Base-by-base conservation (phyloP, 148 eudicot genomes). In the Tetragonia tetragonoides region DNA sequence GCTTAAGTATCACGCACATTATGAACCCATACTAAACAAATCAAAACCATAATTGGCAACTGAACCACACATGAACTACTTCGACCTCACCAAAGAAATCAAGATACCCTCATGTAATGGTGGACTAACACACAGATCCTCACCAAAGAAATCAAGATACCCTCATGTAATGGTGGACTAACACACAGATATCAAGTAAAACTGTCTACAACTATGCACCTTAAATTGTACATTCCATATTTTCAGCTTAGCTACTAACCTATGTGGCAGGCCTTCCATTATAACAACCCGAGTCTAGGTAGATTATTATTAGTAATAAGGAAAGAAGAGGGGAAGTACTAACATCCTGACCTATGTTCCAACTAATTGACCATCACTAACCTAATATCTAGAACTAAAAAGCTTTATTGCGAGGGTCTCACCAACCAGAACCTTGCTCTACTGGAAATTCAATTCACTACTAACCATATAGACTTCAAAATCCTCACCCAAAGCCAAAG, bases 361-460 rank as follows among this genome's bases (percentile, higher is more conserved):
- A 68, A 57, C 5, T 15, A 28, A 77, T 56, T 23, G 28, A 51
- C 18, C 6, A 77, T 68, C 71, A 77, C 74, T 68, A 74, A 16
- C 37, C 51, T 11, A 61, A 41, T 64, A 17, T 38, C 61, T 60
- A 42, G 3, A 21, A 23, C 40, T 9, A 20, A 34, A 46, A 2
- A 76, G 24, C 53, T 46, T 2, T 44, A 23, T 12, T 44, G 54
- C 5, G 7, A 21, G 7, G 23, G 38, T 10, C 38, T 11, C 44
- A 69, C 24, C 72, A 69, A 21, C 54, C 38, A 69, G 9, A 69
- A 56, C 51, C 17, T 11, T 15, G 10, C 56, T 59, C 5, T 20
- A 59, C 23, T 7, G 17, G 16, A 20, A 59, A 59, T 5, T 59
- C 23, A 20, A 21, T 20, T 28, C 11, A 59, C 5, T 17, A 18